A percentile compares a stretch with the other conserved stretches of the same genome.
phyloP scores from a whole-genome alignment of 352 stramenopile species.

The Plasmopara viticola region DNA sequence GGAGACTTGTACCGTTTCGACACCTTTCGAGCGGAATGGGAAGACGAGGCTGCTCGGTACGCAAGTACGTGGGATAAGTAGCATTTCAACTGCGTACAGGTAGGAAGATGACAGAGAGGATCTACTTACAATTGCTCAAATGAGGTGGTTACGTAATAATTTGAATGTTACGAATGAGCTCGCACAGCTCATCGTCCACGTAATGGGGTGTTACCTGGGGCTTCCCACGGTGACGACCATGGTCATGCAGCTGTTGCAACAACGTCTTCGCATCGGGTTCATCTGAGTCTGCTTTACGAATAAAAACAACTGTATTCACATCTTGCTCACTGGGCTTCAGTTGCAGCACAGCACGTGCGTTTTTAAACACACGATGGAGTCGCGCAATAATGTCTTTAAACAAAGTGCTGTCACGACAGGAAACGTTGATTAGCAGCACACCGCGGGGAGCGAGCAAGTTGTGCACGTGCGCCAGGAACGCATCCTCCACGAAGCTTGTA shows the following conservation, averaged over 20 bases:
- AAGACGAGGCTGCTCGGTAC: slow-evolving; percentile 59
- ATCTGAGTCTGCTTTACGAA: slow-evolving; percentile 29
- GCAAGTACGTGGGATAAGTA: slow-evolving; percentile 49
- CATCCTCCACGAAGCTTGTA: slow-evolving; percentile 46
- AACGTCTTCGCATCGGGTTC: slow-evolving; percentile 23
- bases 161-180: slow-evolving; percentile 50
- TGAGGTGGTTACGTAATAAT: slow-evolving; percentile 27
- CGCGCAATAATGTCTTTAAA: slow-evolving; percentile 47
- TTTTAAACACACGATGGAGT: slow-evolving; percentile 31
- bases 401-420: slow-evolving; percentile 33
- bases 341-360: slow-evolving; percentile 22
- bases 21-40: slow-evolving; percentile 63
- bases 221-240: slow-evolving; percentile 29
- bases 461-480: slow-evolving; percentile 35
- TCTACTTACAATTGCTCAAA: slow-evolving; percentile 16
- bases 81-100: neutral
- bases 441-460: slow-evolving; percentile 30
- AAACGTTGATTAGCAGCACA: slow-evolving; percentile 65
- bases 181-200: slow-evolving; percentile 41
- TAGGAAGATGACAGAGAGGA: slow-evolving; percentile 6
- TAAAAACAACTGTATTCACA: slow-evolving; percentile 60
- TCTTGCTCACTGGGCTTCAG: slow-evolving; percentile 44
- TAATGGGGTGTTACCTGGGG: slow-evolving; percentile 23
- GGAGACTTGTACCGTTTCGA: slow-evolving; percentile 68
- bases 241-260: slow-evolving; percentile 32